These are phyloP conservation scores for Fusarium sacchari DNA, from an alignment of 2,329 filamentous ascomycete genomes.

Conservation along the genomic window DNA sequence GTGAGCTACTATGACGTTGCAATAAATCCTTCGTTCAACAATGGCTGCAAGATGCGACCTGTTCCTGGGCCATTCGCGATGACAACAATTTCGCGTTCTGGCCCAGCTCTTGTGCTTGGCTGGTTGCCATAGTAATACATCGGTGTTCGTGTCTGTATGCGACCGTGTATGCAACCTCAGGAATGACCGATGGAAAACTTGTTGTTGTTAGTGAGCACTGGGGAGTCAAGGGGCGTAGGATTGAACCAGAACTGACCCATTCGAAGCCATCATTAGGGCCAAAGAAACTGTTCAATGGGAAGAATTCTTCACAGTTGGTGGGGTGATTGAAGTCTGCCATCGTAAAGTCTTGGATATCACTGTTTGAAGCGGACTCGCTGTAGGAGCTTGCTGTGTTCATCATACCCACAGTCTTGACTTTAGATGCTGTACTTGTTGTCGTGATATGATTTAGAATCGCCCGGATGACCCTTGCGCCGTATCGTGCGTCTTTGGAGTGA, in stretches of 20 bases:
- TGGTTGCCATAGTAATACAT: constrained; percentile 18
- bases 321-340: constrained; percentile 29
- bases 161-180: constrained; percentile 16
- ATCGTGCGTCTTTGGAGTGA: constrained; percentile 54
- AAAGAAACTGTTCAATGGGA: constrained; percentile 52
- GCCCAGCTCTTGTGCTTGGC: background rate
- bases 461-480: constrained; percentile 55
- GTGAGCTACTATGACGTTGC: background rate
- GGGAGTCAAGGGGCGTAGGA: background rate
- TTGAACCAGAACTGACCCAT: constrained; percentile 49
- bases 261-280: constrained; percentile 49
- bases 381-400: background rate
- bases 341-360: constrained; percentile 7
- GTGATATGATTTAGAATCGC: constrained; percentile 55
- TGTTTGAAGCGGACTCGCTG: background rate
- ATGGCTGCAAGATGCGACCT: constrained; percentile 18
- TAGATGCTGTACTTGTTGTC: constrained; percentile 13
- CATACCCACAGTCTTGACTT: background rate
- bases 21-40: background rate
- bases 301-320: constrained; percentile 47
- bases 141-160: background rate
- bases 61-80: constrained; percentile 23
- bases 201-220: constrained; percentile 5
- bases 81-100: constrained; percentile 7
- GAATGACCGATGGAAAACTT: constrained; percentile 46